These are phyloP conservation scores for Vitrella brassicaformis DNA, from an alignment of 73 alveolate species.

Conservation along the genomic window DNA sequence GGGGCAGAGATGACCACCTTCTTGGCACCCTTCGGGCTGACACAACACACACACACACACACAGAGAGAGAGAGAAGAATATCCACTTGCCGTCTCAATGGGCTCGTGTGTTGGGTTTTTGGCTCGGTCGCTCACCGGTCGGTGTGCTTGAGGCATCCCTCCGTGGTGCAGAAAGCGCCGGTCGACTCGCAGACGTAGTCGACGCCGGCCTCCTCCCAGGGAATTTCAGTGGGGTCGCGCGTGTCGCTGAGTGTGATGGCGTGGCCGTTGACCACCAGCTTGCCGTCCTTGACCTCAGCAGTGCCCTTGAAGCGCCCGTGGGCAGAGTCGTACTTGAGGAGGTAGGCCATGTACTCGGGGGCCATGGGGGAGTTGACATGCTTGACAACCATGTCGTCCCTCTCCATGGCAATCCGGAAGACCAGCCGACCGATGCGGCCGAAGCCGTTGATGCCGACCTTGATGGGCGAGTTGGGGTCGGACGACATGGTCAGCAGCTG, in stretches of 20 bases:
- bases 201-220: slow-evolving; percentile 77
- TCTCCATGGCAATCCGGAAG: slow-evolving; percentile 72
- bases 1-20: slow-evolving; percentile 91
- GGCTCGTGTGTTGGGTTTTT: no score
- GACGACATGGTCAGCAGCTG: no score
- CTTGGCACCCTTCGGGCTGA: slow-evolving; percentile 19
- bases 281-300: slow-evolving; percentile 72
- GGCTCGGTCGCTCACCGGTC: no score
- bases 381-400: slow-evolving; percentile 35
- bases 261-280: slow-evolving; percentile 70
- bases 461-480: no score
- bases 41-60: no score
- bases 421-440: slow-evolving; percentile 92
- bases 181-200: slow-evolving; percentile 83
- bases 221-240: slow-evolving; percentile 66
- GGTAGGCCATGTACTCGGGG: slow-evolving; percentile 54
- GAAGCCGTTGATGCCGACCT: slow-evolving; percentile 87
- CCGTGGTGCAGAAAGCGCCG: slow-evolving; percentile 71
- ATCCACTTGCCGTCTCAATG: no score
- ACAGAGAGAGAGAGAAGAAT: no score
- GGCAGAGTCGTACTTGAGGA: slow-evolving; percentile 63
- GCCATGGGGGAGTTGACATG: slow-evolving; percentile 64
- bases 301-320: slow-evolving; percentile 47
- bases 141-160: neutral
- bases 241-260: slow-evolving; percentile 55